phyloP scores from a whole-genome alignment of 2,329 filamentous ascomycete genomes.

The Ceratocystis colombiana region DNA sequence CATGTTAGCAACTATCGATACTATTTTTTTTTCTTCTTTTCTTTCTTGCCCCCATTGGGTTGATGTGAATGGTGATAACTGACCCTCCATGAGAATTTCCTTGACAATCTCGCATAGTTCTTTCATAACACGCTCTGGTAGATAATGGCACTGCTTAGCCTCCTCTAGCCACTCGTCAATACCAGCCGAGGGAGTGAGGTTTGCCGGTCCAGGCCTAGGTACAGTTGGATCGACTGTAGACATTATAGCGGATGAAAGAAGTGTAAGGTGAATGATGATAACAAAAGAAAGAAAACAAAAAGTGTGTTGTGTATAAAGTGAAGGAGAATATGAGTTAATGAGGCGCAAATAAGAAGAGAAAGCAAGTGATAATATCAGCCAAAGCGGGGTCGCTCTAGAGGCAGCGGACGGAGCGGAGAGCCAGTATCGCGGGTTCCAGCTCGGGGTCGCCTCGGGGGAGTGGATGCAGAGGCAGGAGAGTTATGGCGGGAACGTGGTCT shows the following conservation, averaged over 20 bases:
- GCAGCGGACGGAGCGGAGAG: constrained; percentile 22
- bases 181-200: constrained; percentile 69
- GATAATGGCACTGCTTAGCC: constrained; percentile 93
- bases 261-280: neutral
- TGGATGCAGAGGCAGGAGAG: constrained; percentile 23
- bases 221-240: constrained; percentile 36
- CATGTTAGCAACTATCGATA: neutral
- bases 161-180: constrained; percentile 95
- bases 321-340: neutral
- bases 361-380: constrained; percentile 19
- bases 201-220: constrained; percentile 84
- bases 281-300: constrained; percentile 3
- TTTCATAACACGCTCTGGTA: constrained; percentile 96
- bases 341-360: constrained; percentile 13
- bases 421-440: constrained; percentile 26
- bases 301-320: neutral
- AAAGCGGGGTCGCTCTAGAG: constrained; percentile 25
- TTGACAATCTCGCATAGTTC: constrained; percentile 97
- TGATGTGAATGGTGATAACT: constrained; percentile 21
- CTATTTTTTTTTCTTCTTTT: neutral
- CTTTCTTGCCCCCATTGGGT: neutral
- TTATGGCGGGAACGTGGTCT: constrained; percentile 24
- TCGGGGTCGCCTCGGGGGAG: constrained; percentile 24
- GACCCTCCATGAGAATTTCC: constrained; percentile 97
- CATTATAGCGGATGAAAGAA: constrained; percentile 17